Conservation (phyloP, 305 asterid species). For the Andrographis paniculata region DNA sequence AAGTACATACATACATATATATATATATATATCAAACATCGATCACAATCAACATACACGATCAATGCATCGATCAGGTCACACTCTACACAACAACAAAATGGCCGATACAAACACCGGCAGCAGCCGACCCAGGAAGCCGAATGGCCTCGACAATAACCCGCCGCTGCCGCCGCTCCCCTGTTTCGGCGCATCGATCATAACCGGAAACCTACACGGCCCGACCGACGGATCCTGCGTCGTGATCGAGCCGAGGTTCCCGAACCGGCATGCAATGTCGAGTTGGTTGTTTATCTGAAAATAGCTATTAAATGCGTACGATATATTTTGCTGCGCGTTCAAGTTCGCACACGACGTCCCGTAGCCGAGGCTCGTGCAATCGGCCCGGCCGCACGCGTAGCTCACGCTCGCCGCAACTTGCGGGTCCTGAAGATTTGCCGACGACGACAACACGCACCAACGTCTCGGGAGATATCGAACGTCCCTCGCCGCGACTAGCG, state of each 20-base stretch:
- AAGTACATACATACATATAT: too few relatives aligned
- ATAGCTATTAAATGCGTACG: conserved; percentile 80
- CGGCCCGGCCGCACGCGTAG: conserved; percentile 72
- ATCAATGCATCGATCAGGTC: too few relatives aligned
- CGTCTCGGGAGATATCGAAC: conserved; percentile 45
- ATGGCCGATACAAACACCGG: conserved; percentile 21
- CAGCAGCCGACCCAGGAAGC: conserved; percentile 28
- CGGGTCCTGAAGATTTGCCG: conserved; percentile 51
- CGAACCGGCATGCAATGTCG: conserved; percentile 61
- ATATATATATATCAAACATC: too few relatives aligned
- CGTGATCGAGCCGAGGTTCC: conserved; percentile 63
- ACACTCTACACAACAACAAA: conserved; percentile 20
- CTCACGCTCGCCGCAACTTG: conserved; percentile 55
- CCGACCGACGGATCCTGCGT: conserved; percentile 63
- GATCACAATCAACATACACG: too few relatives aligned
- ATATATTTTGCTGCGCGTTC: conserved; percentile 48
- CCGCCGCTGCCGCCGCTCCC: conserved; percentile 23
- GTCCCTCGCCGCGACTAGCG: conserved; percentile 42
- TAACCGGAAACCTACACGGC: conserved; percentile 51
- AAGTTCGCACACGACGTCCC: conserved; percentile 61
- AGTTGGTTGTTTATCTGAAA: conserved; percentile 65
- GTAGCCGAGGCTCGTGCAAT: conserved; percentile 77
- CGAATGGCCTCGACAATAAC: conserved; percentile 19
- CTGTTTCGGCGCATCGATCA: conserved; percentile 39
- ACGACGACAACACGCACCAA: conserved; percentile 65